Evolutionary conservation across 1,139 yeast genomes (phyloP), one percentile per base, ranked within the genome.

Genomic region (Yamadazyma blattariae): DNA sequence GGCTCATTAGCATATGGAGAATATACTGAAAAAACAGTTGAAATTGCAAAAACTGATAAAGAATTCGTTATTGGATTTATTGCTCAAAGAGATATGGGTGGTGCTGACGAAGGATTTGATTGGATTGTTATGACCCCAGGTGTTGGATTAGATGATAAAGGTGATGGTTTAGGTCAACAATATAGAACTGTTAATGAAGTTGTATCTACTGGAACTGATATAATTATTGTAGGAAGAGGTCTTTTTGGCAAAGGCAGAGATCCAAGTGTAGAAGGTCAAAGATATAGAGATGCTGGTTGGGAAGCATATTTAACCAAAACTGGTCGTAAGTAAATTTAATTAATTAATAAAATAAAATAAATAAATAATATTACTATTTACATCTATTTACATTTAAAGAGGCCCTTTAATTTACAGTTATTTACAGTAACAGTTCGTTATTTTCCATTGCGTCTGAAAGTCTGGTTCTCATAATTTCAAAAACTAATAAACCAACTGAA

Each of bases 101-200:
- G 92, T 12, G 65, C 71, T 34, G 83, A 78, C 4, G 90, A 82
- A 54, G 92, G 89, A 0, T 89, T 84, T 51, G 98, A 92, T 61
- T 94, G 97, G 96, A 64, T 94, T 35, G 77, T 89, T 38, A 80
- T 94, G 90, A 92, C 98, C 1, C 99, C 99, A 0, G 99, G 99
- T 41, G 98, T 94, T 30, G 97, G 97, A 2, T 72, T 94, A 40
- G 98, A 90, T 56, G 97, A 90, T 54, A 92, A 83, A 60, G 97
- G 97, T n/a, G 99, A 92, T 58, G 80, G 81, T 1, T 72, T 92
- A 43, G 99, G 99, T 16, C 99, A 94, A 63, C 98, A 92, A 61
- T 94, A 94, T 61, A 75, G 98, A 58, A 79, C 96, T 7, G 98
- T 92, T 3, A 79, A 79, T 47, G 87, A 86, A 42, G 98, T 89